These are phyloP conservation scores for Talaromyces liani DNA, from an alignment of 495 filamentous ascomycete species.

Conservation along the genomic window DNA sequence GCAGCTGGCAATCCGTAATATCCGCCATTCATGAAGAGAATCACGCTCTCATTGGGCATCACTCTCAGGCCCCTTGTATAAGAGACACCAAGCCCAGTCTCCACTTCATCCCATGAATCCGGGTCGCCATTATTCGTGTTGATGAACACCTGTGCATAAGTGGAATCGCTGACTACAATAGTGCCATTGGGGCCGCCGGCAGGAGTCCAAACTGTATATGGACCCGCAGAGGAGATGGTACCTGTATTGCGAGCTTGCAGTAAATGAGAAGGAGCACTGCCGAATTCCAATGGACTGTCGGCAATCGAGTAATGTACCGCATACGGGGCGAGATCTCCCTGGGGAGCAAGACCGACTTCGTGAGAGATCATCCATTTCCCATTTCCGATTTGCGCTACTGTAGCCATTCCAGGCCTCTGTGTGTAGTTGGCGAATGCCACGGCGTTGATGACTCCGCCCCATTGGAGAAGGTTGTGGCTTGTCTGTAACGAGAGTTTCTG, in stretches of 20 bases:
- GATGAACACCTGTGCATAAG: neutral
- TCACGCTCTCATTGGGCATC: neutral
- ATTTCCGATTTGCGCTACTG: slow-evolving; percentile 39
- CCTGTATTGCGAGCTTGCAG: slow-evolving; percentile 12
- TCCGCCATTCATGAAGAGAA: neutral
- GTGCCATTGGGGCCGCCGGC: neutral
- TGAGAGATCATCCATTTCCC: slow-evolving; percentile 50
- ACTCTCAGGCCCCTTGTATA: slow-evolving; percentile 3
- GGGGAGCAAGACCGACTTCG: slow-evolving; percentile 39
- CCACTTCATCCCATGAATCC: neutral
- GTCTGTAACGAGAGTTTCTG: slow-evolving; percentile 56
- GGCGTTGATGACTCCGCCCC: slow-evolving; percentile 48
- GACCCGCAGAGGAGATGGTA: neutral
- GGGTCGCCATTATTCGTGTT: slow-evolving; percentile 1
- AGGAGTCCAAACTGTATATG: slow-evolving; percentile 4
- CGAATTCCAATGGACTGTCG: slow-evolving; percentile 41
- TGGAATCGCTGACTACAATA: slow-evolving; percentile 2
- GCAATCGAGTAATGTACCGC: slow-evolving; percentile 42
- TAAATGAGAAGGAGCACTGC: slow-evolving; percentile 21
- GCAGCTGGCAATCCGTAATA: neutral
- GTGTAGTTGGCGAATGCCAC: slow-evolving; percentile 46
- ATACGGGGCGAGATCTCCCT: slow-evolving; percentile 12
- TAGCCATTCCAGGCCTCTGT: slow-evolving; percentile 57
- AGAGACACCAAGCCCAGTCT: neutral
- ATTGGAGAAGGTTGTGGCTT: slow-evolving; percentile 41